Evolutionary conservation across 1,284 basidiomycete species (phyloP), one percentile per base, ranked within the genome.

Genomic region (Stygiomarasmius scandens): DNA sequence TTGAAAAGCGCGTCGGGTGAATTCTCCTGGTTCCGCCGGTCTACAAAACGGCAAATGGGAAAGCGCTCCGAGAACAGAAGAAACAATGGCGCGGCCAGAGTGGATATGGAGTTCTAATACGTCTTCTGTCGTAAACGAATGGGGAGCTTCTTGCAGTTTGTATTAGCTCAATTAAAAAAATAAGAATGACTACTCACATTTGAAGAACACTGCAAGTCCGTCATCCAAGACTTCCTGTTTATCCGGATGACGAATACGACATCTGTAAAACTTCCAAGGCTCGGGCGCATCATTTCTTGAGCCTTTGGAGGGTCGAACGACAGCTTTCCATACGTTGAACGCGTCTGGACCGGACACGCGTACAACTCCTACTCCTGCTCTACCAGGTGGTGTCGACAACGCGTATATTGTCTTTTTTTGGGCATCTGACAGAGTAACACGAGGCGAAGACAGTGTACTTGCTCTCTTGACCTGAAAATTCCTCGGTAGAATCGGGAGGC

Each of bases 91-190:
- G 5, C 86, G 79, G 0, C 92, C 92, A n/a, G 93, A 95, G 68
- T 96, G 93, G 25, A 93, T 75, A 70, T 96, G 93, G 34, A 96
- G 72, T 68, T 96, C 93, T 5, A 96, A 67, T n/a, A 88, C 86
- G 47, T 90, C 86, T 67, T 94, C 87, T 0, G 87, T 87, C 0
- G 93, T 95, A 66, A 90, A 95, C 1, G 92, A 95, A 62, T 76
- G 82, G 1, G 85, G 89, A 2, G 77, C 89, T 90, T 61, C 34
- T 38, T 48, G 23, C 9, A 11, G 29, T 24, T n/a, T 41, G 10
- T 56, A 34, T 56, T 34, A 45, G 36, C 22, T 22, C 43, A 25
- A 5, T 0, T 6, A 16, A 44, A 41, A 43, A 12, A 56, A 19
- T 24, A 24, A 38, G 6, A 11, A 47, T 38, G 20, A 27, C 29